Evolutionary conservation across 768 basidiomycete species (phyloP), one percentile per base, ranked within the genome.

Genomic region (Calocybe indica): DNA sequence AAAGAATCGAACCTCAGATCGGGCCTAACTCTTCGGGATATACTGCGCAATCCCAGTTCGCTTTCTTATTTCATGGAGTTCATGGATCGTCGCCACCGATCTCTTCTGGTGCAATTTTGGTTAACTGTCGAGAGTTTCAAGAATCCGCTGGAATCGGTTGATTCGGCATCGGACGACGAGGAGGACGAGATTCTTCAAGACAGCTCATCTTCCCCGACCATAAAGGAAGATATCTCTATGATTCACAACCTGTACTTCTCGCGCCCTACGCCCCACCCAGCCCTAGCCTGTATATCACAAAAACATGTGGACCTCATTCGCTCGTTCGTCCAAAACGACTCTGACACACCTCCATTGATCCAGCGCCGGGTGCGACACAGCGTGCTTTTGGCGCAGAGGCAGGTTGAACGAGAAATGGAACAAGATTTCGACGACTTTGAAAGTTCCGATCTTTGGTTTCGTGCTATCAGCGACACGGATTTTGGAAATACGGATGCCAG

Each of bases 51-150:
- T 55, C 94, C 95, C 0, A 86, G 83, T 34, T 92, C 92, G 0
- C 76, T 98, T 2, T 92, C 90, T 2, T 95, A 96, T 62, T 90
- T 95, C 68, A 93, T 97, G 85, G 96, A 99, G 69, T 96, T 91
- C 57, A 94, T 97, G 91, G 96, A 98, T 55, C 80, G 96, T 10
- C 80, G 88, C 6, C 76, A 82, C 50, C 81, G 87, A 30, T 88
- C 93, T 9, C 59, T 90, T 9, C 80, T 92, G 7, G 91, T 96
- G 3, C 95, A 98, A 53, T 99, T 97, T 66, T 98, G 95, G 95
- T 72, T 98, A 1, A 92, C 92, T 0, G 90, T 97, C 2, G 93
- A 99, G 67, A 92, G 91, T 49, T 95, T 98, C 76, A 97, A 97
- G 68, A 92, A 95, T 55, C 96, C 96, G 0, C 67, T 99, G 28